Base-by-base conservation (phyloP, 805 yeast genomes). In the Saturnispora bothae region DNA sequence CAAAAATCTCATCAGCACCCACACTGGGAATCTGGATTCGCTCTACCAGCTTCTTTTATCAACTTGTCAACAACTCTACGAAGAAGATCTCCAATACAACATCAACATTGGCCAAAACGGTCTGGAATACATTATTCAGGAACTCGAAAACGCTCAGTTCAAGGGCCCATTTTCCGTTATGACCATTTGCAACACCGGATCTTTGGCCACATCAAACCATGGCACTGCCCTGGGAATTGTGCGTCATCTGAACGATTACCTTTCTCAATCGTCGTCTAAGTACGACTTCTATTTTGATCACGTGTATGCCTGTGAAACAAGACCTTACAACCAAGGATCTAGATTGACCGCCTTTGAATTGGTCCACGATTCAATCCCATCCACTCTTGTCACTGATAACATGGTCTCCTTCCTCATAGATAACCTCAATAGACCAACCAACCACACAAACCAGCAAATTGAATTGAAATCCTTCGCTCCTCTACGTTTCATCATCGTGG, bases 301-400 rank as follows among this genome's bases (percentile, higher is more conserved):
- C 35, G 92, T 79, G 1, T 92, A 77, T 49, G 89, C 95, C 5
- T 69, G 89, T 51, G 98, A 89, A 55, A 89, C 98, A 0, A 71
- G 98, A 49, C 98, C 98, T 1, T 92, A 89, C 56, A 86, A 89
- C 57, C 97, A 89, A 63, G 98, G 98, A 8, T 84, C 96, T 0
- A 73, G 95, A 47, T 66, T 89, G 42, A 89, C 97, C 0, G 88
- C 96, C 0, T 89, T 76, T 59, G 98, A 89, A 57, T 68, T 89
- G 33, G 78, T 83, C 13, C 78, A 82, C 50, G 97, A 89, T 45
- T 54, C 72, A 16, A 83, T 92, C 30, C 97, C 97, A 13, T 77
- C 92, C 34, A 84, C 95, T 1, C 64, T 89, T 43, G 73, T 89
- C 44, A 81, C 96, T 9, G 98, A 89, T 54, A 82, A 85, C 42